Evolutionary conservation across 2,329 filamentous ascomycete genomes (phyloP).

Genomic region (Sarocladiaceae sp.): DNA sequence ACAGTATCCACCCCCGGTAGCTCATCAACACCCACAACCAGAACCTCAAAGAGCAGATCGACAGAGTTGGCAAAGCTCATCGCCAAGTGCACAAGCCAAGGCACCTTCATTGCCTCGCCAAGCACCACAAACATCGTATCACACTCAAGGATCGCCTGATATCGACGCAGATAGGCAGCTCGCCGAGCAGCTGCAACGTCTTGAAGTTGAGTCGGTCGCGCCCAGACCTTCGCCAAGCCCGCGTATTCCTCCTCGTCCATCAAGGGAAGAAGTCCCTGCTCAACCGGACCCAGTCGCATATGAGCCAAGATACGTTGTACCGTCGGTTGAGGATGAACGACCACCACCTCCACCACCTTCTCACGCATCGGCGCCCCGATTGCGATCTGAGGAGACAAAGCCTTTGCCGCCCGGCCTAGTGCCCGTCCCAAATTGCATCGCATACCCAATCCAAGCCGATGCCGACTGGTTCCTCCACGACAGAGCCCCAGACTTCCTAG

Average conservation of each 20-base stretch:
- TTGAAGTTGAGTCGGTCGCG: no score
- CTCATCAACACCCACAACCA: no score
- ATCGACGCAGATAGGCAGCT: no score
- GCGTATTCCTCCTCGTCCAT: background rate
- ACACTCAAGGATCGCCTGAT: no score
- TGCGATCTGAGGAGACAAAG: constrained; percentile 7
- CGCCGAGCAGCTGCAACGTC: no score
- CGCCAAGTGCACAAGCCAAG: no score
- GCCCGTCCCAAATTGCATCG: constrained; percentile 24
- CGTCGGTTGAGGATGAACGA: constrained; percentile 5
- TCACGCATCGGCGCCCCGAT: background rate
- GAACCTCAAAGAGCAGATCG: no score
- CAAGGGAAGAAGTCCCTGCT: background rate
- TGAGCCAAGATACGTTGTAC: background rate
- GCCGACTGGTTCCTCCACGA: constrained; percentile 35
- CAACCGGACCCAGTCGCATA: background rate
- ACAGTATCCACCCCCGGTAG: no score
- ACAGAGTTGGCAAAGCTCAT: no score
- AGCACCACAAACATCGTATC: no score
- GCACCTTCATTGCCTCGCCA: no score
- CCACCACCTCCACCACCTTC: constrained; percentile 15
- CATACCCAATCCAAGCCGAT: constrained; percentile 19
- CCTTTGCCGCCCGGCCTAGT: constrained; percentile 12
- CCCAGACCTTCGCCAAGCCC: no score
- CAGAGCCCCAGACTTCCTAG: constrained; percentile 23